Conservation (phyloP, 371 early-diverging fungal genomes). For the Mortierella sp. region DNA sequence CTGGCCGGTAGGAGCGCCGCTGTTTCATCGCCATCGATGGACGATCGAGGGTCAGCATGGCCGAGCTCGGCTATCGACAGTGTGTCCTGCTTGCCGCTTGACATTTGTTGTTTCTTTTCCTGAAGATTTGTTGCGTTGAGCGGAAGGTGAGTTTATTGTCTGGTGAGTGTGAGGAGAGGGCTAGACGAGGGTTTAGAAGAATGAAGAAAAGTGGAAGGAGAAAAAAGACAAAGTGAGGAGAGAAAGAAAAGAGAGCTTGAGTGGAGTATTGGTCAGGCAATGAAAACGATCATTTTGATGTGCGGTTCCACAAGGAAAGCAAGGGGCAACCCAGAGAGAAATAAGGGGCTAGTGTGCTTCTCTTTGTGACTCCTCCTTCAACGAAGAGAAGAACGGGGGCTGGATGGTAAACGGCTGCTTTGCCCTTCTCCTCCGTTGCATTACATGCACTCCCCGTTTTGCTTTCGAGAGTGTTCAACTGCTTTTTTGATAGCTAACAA, state of each 20-base stretch:
- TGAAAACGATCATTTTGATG: neutral
- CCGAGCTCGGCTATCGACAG: slow-evolving; percentile 38
- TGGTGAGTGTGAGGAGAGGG: too few relatives aligned
- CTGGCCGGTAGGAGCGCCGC: slow-evolving; percentile 9
- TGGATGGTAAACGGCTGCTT: too few relatives aligned
- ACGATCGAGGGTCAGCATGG: slow-evolving; percentile 18
- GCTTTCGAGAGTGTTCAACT: too few relatives aligned
- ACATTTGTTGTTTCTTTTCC: neutral
- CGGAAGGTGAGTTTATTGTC: neutral
- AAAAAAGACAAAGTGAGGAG: neutral
- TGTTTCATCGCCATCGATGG: slow-evolving; percentile 21
- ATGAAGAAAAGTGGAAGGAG: neutral
- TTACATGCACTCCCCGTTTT: too few relatives aligned
- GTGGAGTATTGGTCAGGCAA: neutral
- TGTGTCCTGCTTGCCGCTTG: neutral
- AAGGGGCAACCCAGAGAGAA: neutral
- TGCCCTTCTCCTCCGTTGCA: too few relatives aligned
- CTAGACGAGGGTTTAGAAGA: neutral
- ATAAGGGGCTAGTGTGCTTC: neutral
- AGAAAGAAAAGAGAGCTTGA: neutral
- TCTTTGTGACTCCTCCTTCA: too few relatives aligned
- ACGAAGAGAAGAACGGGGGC: too few relatives aligned
- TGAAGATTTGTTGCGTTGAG: too few relatives aligned
- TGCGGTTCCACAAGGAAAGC: neutral
- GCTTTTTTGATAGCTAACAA: too few relatives aligned